Conservation (phyloP, 495 filamentous ascomycete genomes). For the Tuber magnatum region DNA sequence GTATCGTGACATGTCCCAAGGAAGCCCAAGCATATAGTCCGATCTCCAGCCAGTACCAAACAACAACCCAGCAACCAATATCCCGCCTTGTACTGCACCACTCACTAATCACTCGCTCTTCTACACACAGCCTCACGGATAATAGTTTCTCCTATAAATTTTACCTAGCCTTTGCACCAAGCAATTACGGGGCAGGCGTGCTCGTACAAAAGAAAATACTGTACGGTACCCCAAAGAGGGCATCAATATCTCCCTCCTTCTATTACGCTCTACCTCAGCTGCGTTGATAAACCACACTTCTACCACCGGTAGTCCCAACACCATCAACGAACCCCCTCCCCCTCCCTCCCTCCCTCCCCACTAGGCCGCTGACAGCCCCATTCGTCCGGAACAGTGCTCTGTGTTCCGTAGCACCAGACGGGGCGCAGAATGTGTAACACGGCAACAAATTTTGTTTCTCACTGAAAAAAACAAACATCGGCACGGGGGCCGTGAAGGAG, state of each 20-base stretch:
- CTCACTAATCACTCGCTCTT: background rate
- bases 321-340: background rate
- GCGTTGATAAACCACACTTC: background rate
- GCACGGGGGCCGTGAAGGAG: background rate
- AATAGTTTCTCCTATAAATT: conserved; percentile 5
- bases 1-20: too few relatives aligned
- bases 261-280: background rate
- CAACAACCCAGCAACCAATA: too few relatives aligned
- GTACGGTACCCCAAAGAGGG: background rate
- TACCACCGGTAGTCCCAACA: background rate
- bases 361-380: background rate
- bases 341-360: background rate
- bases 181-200: background rate
- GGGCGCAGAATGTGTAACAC: background rate
- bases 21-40: too few relatives aligned
- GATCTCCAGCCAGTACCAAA: too few relatives aligned
- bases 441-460: background rate
- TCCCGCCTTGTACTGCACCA: too few relatives aligned
- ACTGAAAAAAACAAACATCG: background rate
- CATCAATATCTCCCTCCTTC: background rate
- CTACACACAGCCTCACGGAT: background rate
- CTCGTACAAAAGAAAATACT: background rate
- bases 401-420: background rate
- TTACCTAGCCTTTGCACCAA: background rate
- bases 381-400: background rate